phyloP scores from a whole-genome alignment of 2,329 filamentous ascomycete genomes.

The Talaromyces sp. region DNA sequence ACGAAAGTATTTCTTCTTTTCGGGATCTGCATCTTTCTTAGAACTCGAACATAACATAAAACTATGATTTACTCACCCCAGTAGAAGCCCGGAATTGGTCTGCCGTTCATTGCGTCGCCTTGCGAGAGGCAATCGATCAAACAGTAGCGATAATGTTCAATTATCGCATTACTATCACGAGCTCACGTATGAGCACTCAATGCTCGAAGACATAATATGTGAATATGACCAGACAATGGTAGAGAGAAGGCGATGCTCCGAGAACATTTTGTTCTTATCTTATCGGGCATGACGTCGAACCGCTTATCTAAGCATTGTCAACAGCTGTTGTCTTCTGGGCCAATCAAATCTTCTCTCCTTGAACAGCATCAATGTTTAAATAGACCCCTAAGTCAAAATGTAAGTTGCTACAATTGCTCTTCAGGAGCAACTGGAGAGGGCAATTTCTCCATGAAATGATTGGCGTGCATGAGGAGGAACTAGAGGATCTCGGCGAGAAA shows the following conservation, averaged over 20 bases:
- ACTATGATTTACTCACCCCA: slow-evolving; percentile 16
- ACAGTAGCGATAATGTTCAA: background rate
- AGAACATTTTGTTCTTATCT: slow-evolving; percentile 1
- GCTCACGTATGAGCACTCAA: background rate
- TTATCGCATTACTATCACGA: background rate
- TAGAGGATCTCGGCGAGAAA: background rate
- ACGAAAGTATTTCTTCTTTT: slow-evolving; percentile 66
- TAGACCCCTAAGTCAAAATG: too few species aligned
- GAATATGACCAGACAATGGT: background rate
- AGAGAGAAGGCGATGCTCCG: background rate
- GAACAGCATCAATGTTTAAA: too few species aligned
- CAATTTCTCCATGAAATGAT: too few species aligned
- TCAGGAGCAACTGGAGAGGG: too few species aligned
- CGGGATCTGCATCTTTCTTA: slow-evolving; percentile 32
- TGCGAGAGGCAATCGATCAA: background rate
- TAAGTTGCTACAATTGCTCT: too few species aligned
- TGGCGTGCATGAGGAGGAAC: too few species aligned
- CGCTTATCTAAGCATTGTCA: slow-evolving; percentile 10
- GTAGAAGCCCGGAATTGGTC: slow-evolving; percentile 20
- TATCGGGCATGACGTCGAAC: slow-evolving; percentile 8
- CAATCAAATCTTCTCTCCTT: background rate
- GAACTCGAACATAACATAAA: background rate
- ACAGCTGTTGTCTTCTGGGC: background rate
- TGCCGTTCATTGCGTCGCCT: slow-evolving; percentile 12
- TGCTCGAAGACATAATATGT: background rate